Percentiles rank a stretch among this genome's conserved stretches.
Evolutionary conservation across 345 rosid genomes (phyloP).

Genomic region (Arabidopsis arenosa): DNA sequence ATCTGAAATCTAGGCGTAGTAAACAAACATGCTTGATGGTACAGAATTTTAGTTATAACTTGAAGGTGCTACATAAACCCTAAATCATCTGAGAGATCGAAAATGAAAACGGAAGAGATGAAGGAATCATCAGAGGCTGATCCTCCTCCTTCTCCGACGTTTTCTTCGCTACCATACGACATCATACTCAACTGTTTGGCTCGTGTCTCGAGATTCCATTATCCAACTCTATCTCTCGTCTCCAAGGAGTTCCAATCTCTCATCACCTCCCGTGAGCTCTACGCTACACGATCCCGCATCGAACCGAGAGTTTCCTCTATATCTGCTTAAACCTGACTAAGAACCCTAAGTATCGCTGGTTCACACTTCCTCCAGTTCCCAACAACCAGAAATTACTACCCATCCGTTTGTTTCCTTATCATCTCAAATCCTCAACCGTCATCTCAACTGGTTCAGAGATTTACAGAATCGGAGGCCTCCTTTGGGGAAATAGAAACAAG

Average conservation of each 20-base stretch:
- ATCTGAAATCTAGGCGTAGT: too few species aligned
- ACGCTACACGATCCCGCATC: slow-evolving; percentile 8
- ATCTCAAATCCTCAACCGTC: slow-evolving; percentile 52
- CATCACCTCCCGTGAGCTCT: not conserved
- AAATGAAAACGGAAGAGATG: not conserved
- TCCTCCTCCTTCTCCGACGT: not conserved
- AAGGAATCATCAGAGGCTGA: not conserved
- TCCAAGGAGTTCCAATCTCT: not conserved
- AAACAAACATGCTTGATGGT: too few species aligned
- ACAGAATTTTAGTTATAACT: too few species aligned
- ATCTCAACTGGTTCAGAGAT: slow-evolving; percentile 53
- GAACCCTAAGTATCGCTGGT: slow-evolving; percentile 17
- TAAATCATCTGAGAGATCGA: not conserved
- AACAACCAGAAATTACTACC: slow-evolving; percentile 40
- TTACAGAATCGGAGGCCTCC: slow-evolving; percentile 67
- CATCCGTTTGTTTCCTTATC: slow-evolving; percentile 48
- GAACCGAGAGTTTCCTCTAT: slow-evolving; percentile 22
- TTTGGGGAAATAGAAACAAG: slow-evolving; percentile 53
- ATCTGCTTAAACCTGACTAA: not conserved
- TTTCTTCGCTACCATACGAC: not conserved
- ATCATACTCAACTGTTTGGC: not conserved
- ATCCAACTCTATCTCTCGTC: slow-evolving; percentile 3
- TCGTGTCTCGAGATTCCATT: not conserved
- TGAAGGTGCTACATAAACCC: not conserved
- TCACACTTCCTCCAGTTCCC: not conserved